Conservation (phyloP, 192 early-diverging fungal species). For the Entomortierella parvispora region DNA sequence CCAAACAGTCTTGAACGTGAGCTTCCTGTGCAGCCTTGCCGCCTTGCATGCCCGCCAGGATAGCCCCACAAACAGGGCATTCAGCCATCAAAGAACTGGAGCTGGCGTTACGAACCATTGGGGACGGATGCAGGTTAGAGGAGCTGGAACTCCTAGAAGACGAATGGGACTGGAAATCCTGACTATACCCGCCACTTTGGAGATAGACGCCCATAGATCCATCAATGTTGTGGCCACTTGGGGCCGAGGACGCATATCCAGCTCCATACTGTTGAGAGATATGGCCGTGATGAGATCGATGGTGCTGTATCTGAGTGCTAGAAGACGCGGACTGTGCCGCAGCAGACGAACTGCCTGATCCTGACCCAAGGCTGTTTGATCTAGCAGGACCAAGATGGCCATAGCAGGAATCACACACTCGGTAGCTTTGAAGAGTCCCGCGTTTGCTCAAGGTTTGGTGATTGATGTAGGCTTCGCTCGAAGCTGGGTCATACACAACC, state of each 20-base stretch:
- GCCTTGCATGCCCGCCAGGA: constrained; percentile 57
- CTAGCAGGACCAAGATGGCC: constrained; percentile 5
- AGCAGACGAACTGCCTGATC: constrained; percentile 17
- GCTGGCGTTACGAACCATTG: constrained; percentile 52
- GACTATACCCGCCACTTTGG: constrained; percentile 6
- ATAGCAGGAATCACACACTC: constrained; percentile 51
- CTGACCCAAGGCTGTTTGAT: constrained; percentile 5
- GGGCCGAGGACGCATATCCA: not conserved
- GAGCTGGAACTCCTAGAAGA: constrained; percentile 45
- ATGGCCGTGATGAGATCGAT: constrained; percentile 14
- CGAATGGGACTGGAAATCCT: constrained; percentile 16
- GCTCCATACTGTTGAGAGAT: not conserved
- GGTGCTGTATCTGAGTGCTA: constrained; percentile 11
- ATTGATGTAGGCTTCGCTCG: constrained; percentile 36
- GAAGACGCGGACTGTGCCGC: not conserved
- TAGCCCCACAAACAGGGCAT: constrained; percentile 74
- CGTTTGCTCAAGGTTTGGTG: constrained; percentile 24
- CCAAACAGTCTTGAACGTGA: constrained; percentile 74
- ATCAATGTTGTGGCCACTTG: not conserved
- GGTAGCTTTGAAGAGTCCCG: constrained; percentile 41
- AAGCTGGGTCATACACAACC: constrained; percentile 58
- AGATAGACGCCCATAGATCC: constrained; percentile 23
- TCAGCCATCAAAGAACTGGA: constrained; percentile 72
- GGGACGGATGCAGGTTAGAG: constrained; percentile 35
- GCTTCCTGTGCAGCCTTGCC: constrained; percentile 61